Evolutionary conservation across 257 asterid genomes (phyloP), one percentile per base, ranked within the genome.

Genomic region (Solanum tarapatanum): DNA sequence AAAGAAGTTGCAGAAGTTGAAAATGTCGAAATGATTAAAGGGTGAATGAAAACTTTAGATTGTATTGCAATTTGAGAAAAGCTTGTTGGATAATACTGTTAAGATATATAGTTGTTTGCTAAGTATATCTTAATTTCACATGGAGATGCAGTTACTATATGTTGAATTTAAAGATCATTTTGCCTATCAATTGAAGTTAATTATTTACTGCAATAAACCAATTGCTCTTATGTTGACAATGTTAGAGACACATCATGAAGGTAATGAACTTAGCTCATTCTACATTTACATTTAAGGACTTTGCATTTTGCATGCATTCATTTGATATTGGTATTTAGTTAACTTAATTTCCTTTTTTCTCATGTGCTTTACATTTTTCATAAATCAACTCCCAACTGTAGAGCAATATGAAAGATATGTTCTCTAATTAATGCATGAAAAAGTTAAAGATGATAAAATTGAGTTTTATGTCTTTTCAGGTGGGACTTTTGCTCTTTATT

Each of bases 401-500:
- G 64, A 80, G 39, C 39, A 80, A 80, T 5, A 43, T 36, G 33
- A 75, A 79, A 26, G 84, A 45, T 45, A 2, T 16, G 66, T 16
- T 80, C 69, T 45, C 85, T 45, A 45, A 80, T 48, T 79, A 45
- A 80, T 43, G 28, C 68, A 28, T 21, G 28, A 30, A 28, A 43
- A 28, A n/a, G 33, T 28, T 80, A 48, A 28, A 80, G 69, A 80
- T 28, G 85, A 80, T 80, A 45, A 45, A 79, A 2, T 16, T 86
- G 70, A 21, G 7, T 19, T 68, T 11, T 35, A 36, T 58, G 41
- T 35, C 3, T 79, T 82, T 83, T 83, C 82, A 95, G 99, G 99
- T 55, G 99, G 99, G 43, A 95, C 99, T 26, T 94, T 97, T 91
- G 99, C 99, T 23, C 98, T 97, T 70, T 97, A 97, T 91, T 97